phyloP scores from a whole-genome alignment of 176 grass and related monocot species.

The Panicum miliaceum region DNA sequence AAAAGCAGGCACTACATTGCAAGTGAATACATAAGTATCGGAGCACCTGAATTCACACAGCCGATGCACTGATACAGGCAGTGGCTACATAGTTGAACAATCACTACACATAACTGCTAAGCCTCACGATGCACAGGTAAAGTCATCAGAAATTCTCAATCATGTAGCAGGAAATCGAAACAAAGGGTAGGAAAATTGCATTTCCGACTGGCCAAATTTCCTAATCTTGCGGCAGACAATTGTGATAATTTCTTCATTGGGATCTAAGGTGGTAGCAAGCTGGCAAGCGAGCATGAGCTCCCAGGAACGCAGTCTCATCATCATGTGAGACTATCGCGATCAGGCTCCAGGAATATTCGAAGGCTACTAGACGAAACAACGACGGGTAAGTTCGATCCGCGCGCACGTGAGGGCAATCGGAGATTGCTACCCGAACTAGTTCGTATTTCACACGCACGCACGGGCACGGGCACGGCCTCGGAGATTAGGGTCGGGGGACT shows the following conservation, averaged over 20 bases:
- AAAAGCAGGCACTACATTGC: background rate
- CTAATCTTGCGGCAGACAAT: background rate
- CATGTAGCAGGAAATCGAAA: background rate
- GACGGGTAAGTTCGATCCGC: background rate
- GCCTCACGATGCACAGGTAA: background rate
- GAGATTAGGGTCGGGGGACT: background rate
- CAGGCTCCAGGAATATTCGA: background rate
- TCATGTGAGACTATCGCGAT: background rate
- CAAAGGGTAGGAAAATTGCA: background rate
- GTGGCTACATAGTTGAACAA: background rate
- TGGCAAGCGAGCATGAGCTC: background rate
- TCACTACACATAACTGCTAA: background rate
- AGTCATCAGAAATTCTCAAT: conserved; percentile 3
- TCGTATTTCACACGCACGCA: background rate
- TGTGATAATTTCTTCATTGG: background rate
- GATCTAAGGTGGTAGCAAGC: background rate
- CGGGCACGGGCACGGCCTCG: background rate
- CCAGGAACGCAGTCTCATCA: background rate
- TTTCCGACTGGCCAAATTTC: background rate
- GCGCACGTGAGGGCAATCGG: background rate
- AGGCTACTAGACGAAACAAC: background rate
- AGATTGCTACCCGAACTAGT: background rate
- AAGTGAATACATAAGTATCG: background rate
- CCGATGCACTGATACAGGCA: background rate
- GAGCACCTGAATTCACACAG: conserved; percentile 6